Percentiles rank a stretch among this genome's conserved stretches.
Conservation (phyloP, 192 early-diverging fungal species). For the Backusella tuberculispora region DNA sequence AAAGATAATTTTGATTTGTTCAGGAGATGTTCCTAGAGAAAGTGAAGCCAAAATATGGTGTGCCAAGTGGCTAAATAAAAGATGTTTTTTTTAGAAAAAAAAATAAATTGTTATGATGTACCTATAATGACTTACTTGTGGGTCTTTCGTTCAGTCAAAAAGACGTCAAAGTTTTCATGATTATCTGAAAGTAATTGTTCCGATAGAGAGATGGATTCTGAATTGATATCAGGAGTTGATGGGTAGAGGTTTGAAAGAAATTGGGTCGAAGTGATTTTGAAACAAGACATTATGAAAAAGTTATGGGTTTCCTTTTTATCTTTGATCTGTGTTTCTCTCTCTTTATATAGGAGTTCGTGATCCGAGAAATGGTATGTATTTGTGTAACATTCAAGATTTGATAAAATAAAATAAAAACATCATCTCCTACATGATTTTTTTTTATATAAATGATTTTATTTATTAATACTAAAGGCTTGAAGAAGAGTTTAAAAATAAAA, state of each 20-base stretch:
- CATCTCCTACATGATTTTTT: too few species aligned
- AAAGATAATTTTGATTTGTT: slow-evolving; percentile 57
- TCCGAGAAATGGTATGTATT: not conserved
- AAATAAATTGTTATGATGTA: not conserved
- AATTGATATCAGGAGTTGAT: slow-evolving; percentile 46
- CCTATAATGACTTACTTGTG: slow-evolving; percentile 50
- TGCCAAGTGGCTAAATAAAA: slow-evolving; percentile 42
- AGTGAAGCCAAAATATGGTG: slow-evolving; percentile 59
- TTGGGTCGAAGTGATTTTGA: not conserved
- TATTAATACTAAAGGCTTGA: too few species aligned
- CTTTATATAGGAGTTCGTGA: not conserved
- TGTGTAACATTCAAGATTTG: not conserved
- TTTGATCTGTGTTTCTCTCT: not conserved
- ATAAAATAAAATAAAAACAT: too few species aligned
- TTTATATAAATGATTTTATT: too few species aligned
- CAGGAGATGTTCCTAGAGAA: slow-evolving; percentile 51
- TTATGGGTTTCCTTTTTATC: not conserved
- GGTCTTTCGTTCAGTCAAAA: slow-evolving; percentile 56
- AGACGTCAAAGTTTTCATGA: slow-evolving; percentile 52
- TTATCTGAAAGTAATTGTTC: slow-evolving; percentile 50
- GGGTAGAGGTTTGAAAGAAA: not conserved
- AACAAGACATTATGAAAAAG: not conserved
- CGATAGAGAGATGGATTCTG: slow-evolving; percentile 40
- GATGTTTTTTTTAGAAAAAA: not conserved
- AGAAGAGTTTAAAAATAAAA: too few species aligned